These are phyloP conservation scores for Pichia phayaonensis DNA, from an alignment of 805 yeast genomes.

Conservation along the genomic window DNA sequence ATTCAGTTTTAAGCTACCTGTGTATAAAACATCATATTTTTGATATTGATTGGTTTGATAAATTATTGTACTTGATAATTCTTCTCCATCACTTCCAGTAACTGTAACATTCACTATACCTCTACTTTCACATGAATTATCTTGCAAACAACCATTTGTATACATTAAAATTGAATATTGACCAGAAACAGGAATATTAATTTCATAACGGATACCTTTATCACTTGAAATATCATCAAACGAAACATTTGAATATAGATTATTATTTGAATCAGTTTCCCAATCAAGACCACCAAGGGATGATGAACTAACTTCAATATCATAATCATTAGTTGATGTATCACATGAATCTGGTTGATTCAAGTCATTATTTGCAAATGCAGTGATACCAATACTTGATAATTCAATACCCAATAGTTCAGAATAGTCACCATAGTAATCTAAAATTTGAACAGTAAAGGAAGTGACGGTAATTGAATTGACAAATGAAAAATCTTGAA, in stretches of 20 bases:
- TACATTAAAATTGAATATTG: constrained; percentile 61
- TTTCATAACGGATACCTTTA: constrained; percentile 45
- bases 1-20: constrained; percentile 58
- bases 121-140: constrained; percentile 59
- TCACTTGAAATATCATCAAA: constrained; percentile 23
- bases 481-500: constrained; percentile 77
- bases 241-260: constrained; percentile 22
- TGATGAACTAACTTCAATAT: constrained; percentile 7
- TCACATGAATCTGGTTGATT: constrained; percentile 30
- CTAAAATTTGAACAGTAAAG: constrained; percentile 56
- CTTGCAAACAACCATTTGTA: constrained; percentile 82
- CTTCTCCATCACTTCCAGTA: constrained; percentile 36
- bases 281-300: constrained; percentile 19
- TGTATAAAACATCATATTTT: constrained; percentile 72
- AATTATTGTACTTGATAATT: constrained; percentile 38
- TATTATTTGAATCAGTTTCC: constrained; percentile 15
- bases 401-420: constrained; percentile 69
- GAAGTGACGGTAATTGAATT: constrained; percentile 53
- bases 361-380: constrained; percentile 67
- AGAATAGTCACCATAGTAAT: constrained; percentile 62
- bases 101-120: constrained; percentile 76
- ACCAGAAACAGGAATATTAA: constrained; percentile 68
- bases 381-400: constrained; percentile 49
- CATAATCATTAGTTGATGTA: not conserved
- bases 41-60: constrained; percentile 75